These are phyloP conservation scores for Guadua angustifolia DNA, from an alignment of 176 grass and related monocot genomes.

Conservation along the genomic window DNA sequence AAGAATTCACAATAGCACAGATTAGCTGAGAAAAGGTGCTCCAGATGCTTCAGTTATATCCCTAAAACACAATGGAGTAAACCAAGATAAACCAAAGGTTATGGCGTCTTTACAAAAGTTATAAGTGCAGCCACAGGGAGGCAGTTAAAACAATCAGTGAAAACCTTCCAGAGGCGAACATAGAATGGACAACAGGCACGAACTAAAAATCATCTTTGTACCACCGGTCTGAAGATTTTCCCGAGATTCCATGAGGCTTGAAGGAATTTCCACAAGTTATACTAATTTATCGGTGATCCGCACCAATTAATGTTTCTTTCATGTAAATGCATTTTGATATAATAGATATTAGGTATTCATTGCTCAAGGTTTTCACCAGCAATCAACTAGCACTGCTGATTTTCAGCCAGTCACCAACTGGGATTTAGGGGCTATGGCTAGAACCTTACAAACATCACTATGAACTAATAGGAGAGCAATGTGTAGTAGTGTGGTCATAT, in stretches of 20 bases:
- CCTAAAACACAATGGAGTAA: not conserved
- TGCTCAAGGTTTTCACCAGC: not conserved
- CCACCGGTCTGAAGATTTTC: not conserved
- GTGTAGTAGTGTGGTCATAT: no score
- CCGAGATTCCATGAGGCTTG: not conserved
- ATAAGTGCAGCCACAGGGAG: no score
- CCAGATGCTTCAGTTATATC: constrained; percentile 16
- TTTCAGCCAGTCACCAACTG: not conserved
- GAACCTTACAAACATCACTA: no score
- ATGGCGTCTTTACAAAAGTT: no score
- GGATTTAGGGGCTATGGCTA: not conserved
- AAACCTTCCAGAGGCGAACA: no score
- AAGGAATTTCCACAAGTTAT: not conserved
- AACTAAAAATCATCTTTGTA: not conserved
- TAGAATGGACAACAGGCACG: no score
- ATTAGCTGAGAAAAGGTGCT: not conserved
- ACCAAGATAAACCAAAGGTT: not conserved
- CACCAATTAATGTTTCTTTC: no score
- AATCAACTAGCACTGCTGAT: not conserved
- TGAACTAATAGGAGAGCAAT: no score
- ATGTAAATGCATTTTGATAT: not conserved
- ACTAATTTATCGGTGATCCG: not conserved
- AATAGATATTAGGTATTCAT: not conserved
- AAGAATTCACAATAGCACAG: not conserved
- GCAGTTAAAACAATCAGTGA: no score